Conservation (phyloP, 208 protist genomes). For the Wallacemonas rigidus region DNA sequence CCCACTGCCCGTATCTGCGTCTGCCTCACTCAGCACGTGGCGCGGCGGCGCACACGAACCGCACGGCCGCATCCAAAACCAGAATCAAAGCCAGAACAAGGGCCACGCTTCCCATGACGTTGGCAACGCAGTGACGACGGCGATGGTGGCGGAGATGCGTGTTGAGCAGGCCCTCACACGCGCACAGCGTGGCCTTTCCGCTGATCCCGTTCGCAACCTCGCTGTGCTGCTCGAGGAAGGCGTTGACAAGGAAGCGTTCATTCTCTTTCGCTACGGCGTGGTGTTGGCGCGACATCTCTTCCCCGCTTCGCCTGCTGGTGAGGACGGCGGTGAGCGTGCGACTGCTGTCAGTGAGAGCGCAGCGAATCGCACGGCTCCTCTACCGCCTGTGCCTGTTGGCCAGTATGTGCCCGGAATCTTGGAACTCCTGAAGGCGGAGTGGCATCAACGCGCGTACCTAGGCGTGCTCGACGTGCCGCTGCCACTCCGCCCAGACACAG, state of each 20-base stretch:
- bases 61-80: not conserved
- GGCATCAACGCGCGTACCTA: conserved; percentile 23
- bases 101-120: not conserved
- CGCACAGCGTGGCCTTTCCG: conserved; percentile 43
- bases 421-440: conserved; percentile 40
- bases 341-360: not conserved
- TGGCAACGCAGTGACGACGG: not conserved
- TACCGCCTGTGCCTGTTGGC: conserved; percentile 17
- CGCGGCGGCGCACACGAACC: not conserved
- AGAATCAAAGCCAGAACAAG: not conserved
- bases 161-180: conserved; percentile 22
- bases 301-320: not conserved
- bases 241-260: conserved; percentile 63
- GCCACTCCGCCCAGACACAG: conserved; percentile 3
- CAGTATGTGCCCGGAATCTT: conserved; percentile 46
- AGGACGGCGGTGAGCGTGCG: not conserved
- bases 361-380: not conserved
- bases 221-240: conserved; percentile 58
- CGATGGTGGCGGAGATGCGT: not conserved
- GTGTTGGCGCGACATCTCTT: conserved; percentile 42
- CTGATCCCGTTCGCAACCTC: conserved; percentile 39
- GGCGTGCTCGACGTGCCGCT: conserved; percentile 28
- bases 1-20: not conserved
- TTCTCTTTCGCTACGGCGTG: conserved; percentile 66
- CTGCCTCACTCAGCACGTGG: too few species aligned